Conservation (phyloP, 2,329 filamentous ascomycete species). For the Colletotrichum nymphaeae region DNA sequence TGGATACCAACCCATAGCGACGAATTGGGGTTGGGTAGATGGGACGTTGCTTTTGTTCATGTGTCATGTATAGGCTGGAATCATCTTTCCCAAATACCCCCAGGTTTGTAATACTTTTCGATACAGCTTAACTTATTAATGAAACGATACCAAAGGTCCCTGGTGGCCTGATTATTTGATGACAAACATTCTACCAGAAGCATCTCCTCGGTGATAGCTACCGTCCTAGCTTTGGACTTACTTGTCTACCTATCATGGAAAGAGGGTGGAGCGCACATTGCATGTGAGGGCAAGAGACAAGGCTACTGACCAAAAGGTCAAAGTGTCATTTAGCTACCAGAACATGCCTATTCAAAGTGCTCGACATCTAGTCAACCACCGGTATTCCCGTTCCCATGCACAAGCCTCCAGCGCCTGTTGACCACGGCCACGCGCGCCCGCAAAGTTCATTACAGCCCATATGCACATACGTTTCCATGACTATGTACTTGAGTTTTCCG, state of each 20-base stretch:
- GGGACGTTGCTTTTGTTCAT: background rate
- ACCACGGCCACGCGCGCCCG: background rate
- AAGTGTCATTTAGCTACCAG: background rate
- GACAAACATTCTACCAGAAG: background rate
- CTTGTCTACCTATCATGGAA: background rate
- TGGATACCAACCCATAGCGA: conserved; percentile 32
- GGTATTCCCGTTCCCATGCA: background rate
- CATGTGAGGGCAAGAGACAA: background rate
- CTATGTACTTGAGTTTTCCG: background rate
- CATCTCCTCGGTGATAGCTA: background rate
- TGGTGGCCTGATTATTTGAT: background rate
- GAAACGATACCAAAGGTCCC: conserved; percentile 19
- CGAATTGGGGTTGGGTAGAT: conserved; percentile 3
- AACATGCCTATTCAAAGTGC: background rate
- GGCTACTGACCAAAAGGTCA: background rate
- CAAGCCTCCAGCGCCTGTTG: conserved; percentile 9
- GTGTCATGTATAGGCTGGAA: conserved; percentile 18
- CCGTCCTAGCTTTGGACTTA: background rate
- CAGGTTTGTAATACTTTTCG: conserved; percentile 7
- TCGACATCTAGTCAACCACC: background rate
- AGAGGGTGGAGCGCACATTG: background rate
- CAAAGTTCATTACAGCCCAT: background rate
- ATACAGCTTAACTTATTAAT: conserved; percentile 21
- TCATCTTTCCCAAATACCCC: conserved; percentile 26
- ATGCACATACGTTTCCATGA: background rate